Base-by-base conservation (phyloP, 1,139 yeast genomes). In the Pichia sp. region DNA sequence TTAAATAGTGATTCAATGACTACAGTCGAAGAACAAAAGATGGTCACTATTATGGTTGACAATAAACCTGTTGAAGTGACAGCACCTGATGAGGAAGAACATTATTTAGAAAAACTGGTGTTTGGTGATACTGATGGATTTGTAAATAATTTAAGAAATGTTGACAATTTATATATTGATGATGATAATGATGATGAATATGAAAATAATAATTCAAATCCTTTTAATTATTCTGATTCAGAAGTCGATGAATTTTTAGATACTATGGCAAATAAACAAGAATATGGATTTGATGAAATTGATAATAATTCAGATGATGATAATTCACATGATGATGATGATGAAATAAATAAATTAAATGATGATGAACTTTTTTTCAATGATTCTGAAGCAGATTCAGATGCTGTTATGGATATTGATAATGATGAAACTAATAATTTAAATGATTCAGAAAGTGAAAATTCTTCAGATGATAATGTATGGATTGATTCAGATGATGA, bases 401-500 rank as follows among this genome's bases (percentile, higher is more conserved):
- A 56, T 29, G 71, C 65, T 30, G 18, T 18, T 18, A 73, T 74
- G 73, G 79, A 73, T 11, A 62, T 68, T 5, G 79, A 73, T 50
- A 65, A 62, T 10, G 69, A 63, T 18, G 25, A 5, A 2, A 34
- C 10, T 4, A 66, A 62, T 5, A 71, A 66, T n/a, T 67, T 7
- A 66, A 55, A 60, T 5, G 44, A 36, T 18, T 66, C 58, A 5
- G 71, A 65, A 4, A 66, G 58, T 4, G 71, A 66, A 35, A 70
- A 44, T 9, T 42, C 46, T 4, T 43, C 51, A 2, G 56, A 53
- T 34, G 52, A 67, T 10, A 74, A 69, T 51, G 96, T 89, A 7
- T 94, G 99, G 99, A 68, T 68, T 26, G 99, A 92, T 66, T 84
- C 95, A 52, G 98, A 92, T 62, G 98, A 92, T 64, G 97, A 90